A percentile compares a stretch with the other conserved stretches of the same genome.
phyloP scores from a whole-genome alignment of 2,329 filamentous ascomycete genomes.

The Microsporum audouinii region DNA sequence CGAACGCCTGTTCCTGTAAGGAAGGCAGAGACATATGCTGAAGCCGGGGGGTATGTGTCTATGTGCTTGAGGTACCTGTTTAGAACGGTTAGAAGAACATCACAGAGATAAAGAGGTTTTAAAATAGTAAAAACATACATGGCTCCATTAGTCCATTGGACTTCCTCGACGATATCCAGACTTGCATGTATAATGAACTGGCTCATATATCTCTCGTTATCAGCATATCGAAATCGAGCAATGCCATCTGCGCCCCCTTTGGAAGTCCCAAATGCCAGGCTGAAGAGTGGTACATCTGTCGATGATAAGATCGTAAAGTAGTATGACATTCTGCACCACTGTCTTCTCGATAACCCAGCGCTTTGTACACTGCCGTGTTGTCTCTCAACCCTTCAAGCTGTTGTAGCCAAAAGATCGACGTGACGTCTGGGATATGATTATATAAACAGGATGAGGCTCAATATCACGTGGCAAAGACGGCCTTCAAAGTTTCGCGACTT shows the following conservation, averaged over 20 bases:
- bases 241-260: slow-evolving; percentile 91
- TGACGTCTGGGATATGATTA: not conserved
- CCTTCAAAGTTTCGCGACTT: not conserved
- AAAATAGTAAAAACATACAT: slow-evolving; percentile 47
- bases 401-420: not conserved
- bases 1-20: slow-evolving; percentile 85
- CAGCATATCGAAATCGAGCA: slow-evolving; percentile 77
- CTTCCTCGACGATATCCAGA: slow-evolving; percentile 89
- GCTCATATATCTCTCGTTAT: slow-evolving; percentile 85
- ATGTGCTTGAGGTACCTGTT: slow-evolving; percentile 86
- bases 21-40: slow-evolving; percentile 90
- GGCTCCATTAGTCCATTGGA: slow-evolving; percentile 79
- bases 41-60: slow-evolving; percentile 74
- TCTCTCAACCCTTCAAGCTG: not conserved
- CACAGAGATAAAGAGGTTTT: not conserved
- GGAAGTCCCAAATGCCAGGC: slow-evolving; percentile 91
- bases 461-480: not conserved
- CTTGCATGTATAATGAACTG: slow-evolving; percentile 94
- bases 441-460: not conserved
- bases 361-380: not conserved
- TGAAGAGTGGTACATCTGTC: slow-evolving; percentile 90
- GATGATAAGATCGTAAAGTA: slow-evolving; percentile 96
- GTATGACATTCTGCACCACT: slow-evolving; percentile 64
- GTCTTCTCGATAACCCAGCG: not conserved
- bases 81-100: not conserved